Base-by-base conservation (phyloP, 2,329 filamentous ascomycete species). In the Aphanocladium album region DNA sequence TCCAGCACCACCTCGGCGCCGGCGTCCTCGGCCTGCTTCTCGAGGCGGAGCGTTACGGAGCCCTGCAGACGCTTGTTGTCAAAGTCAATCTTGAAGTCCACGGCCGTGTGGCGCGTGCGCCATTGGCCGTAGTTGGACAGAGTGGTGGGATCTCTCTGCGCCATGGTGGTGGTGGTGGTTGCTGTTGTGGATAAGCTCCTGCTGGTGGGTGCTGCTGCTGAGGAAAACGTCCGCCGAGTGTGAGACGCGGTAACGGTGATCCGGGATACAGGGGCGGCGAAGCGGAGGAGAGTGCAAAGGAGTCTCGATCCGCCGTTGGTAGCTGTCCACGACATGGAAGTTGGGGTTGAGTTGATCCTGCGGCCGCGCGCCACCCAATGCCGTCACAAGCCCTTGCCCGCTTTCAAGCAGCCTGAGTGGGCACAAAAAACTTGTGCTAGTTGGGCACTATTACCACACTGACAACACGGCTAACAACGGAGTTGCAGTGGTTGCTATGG, bases 111-210 rank as follows among this genome's bases (percentile, higher is more conserved):
- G 72, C 83, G 87, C 19, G 91, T 96, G 63, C 85, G 81, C 87
- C 91, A 97, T 60, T 89, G 87, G 74, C 90, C 87, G 76, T 97
- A 97, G 79, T 98, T 98, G 71, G 90, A 89, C 62, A 95, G 78
- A 27, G 95, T 97, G 74, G 92, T 96, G 57, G 92, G 92, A 76
- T 98, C 93, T 70, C 90, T 85, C 55, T 67, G 61, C n/a, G 62
- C 19, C 47, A 43, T 60, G 63, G 62, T 62, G 49, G 53, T 49
- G 30, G 30, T 30, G 30, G 9, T 30, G 12, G 37, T 11, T 23
- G 37, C 12, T 47, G 47, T 37, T 39, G 49, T 25, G 5, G 30
- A 9, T 30, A 30, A 5, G 30, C 30, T 30, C 37, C 27, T 45
- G 47, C 30, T 23, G 60, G 30, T 41, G n/a, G 46, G 21, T 9